Evolutionary conservation across 352 stramenopile species (phyloP), one percentile per base, ranked within the genome.

Genomic region (Pythium utonaiense): DNA sequence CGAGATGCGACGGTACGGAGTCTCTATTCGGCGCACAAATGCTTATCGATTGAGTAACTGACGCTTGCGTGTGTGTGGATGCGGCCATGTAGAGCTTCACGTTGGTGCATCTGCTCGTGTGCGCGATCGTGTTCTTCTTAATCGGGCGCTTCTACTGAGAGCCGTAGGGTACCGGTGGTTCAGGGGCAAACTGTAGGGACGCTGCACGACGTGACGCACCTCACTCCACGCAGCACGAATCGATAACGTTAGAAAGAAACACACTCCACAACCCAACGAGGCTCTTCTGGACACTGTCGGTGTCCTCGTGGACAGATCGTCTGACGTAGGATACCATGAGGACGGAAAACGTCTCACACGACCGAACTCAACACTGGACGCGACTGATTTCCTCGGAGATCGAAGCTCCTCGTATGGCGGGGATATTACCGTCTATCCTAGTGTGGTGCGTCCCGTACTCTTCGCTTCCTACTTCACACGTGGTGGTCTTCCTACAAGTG

Each of bases 61-160:
- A 33, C 9, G 28, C 61, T 60, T 8, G 34, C 22, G 7, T 57
- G 52, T n/a, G 53, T 21, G 61, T 31, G 30, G 49, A 17, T 66
- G 22, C 51, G 36, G 24, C 6, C 48, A 45, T 56, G 31, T 41
- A 94, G 80, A 72, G 73, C 28, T 93, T 94, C 47, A 77, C 76
- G 48, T 67, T 91, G n/a, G 81, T 94, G 57, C 86, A 96, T 63
- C 58, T 96, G 41, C 61, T 94, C 22, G 72, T 96, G 47, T 93
- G 83, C 57, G 84, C 84, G 44, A 91, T 96, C 70, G 83, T 96
- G 70, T 94, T 93, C 78, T 96, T 94, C 75, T 77, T 96, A 66
- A 74, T 96, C 61, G 86, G 86, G 3, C 84, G 83, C 69, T 96
- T 91, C 63, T 93, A 89, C 69, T 93, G 54, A 66, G 50, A 51